Conservation (phyloP, 108 stramenopile genomes). For the Asterionellopsis glacialis region DNA sequence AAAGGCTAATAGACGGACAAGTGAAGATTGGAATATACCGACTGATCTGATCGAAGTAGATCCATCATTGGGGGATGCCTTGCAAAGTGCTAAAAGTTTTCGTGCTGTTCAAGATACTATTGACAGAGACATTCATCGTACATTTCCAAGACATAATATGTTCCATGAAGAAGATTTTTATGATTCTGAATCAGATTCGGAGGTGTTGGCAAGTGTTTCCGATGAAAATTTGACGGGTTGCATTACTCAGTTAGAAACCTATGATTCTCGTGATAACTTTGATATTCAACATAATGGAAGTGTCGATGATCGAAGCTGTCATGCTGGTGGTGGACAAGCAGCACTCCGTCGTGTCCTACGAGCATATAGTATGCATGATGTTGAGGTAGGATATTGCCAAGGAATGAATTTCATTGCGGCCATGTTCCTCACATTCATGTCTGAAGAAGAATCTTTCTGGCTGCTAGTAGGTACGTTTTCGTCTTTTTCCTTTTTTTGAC, state of each 20-base stretch:
- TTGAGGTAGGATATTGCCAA: constrained; percentile 92
- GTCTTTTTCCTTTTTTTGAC: not conserved
- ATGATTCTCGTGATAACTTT: not conserved
- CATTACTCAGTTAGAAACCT: not conserved
- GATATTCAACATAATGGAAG: not conserved
- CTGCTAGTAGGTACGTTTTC: constrained; percentile 52
- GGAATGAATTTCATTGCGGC: constrained; percentile 95
- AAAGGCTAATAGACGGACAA: constrained; percentile 11
- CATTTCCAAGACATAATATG: constrained; percentile 82
- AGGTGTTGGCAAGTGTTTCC: constrained; percentile 6
- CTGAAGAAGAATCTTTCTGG: constrained; percentile 86
- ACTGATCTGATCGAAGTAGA: too few species aligned
- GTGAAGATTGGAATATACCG: not conserved
- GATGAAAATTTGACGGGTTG: not conserved
- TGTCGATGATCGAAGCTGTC: not conserved
- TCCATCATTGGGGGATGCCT: not conserved
- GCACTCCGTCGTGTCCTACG: constrained; percentile 70
- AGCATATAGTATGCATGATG: constrained; percentile 80
- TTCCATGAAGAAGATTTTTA: constrained; percentile 41
- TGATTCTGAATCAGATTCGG: constrained; percentile 15
- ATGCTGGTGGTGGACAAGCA: constrained; percentile 49
- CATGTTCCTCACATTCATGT: constrained; percentile 78
- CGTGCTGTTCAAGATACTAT: constrained; percentile 69
- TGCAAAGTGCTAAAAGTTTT: constrained; percentile 17
- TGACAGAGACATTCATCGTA: constrained; percentile 85